These are phyloP conservation scores for Suaeda aralocaspica DNA, from an alignment of 148 eudicot genomes.

Conservation along the genomic window DNA sequence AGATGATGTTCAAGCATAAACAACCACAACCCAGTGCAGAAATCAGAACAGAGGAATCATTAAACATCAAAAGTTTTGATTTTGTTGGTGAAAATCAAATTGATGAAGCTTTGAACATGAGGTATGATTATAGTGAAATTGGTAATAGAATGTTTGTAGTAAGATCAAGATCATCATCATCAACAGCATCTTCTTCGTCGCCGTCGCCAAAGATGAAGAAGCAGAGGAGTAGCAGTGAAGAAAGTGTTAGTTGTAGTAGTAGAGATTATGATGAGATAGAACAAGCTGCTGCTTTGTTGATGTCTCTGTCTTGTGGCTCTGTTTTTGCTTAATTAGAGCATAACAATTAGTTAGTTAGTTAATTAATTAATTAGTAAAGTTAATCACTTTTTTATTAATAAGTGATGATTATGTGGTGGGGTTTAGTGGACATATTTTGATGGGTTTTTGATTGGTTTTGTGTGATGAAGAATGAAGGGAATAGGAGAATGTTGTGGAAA, in stretches of 20 bases:
- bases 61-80: background rate
- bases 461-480: background rate
- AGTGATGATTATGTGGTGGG: background rate
- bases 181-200: background rate
- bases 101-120: constrained; percentile 25
- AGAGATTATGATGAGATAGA: constrained; percentile 47
- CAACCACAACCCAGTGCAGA: constrained; percentile 19
- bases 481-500: constrained; percentile 7
- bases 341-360: background rate
- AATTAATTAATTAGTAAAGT: background rate
- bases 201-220: constrained; percentile 22
- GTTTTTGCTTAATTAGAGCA: constrained; percentile 28
- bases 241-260: background rate
- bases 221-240: constrained; percentile 21
- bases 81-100: background rate
- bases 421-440: background rate
- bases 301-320: constrained; percentile 54
- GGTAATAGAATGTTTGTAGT: constrained; percentile 22
- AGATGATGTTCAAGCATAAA: constrained; percentile 21
- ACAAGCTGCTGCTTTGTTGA: constrained; percentile 47
- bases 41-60: constrained; percentile 13
- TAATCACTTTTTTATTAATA: background rate
- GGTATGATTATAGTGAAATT: constrained; percentile 10
- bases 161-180: constrained; percentile 29
- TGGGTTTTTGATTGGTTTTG: background rate